Conservation (phyloP, 2,329 filamentous ascomycete genomes). For the Beauveria bassiana region DNA sequence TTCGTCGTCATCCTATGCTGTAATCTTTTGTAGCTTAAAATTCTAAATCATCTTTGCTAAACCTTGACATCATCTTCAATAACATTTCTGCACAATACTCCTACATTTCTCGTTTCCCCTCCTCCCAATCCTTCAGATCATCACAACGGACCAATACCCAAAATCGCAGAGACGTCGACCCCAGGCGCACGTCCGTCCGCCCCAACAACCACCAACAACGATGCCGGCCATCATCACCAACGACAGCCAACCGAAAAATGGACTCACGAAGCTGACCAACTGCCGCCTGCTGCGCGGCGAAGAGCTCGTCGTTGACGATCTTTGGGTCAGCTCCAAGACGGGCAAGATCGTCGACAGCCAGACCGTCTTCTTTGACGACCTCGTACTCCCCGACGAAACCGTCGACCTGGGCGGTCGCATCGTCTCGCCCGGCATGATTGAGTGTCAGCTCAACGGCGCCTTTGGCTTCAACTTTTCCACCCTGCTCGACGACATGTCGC, state of each 20-base stretch:
- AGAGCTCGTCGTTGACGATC: slow-evolving; percentile 62
- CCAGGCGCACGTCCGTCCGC: not conserved
- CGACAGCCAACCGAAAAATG: slow-evolving; percentile 29
- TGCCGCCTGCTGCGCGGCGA: slow-evolving; percentile 67
- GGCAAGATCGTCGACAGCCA: slow-evolving; percentile 75
- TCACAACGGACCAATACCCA: not conserved
- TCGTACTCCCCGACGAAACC: slow-evolving; percentile 61
- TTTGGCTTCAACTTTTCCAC: slow-evolving; percentile 90
- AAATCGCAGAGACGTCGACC: too few species aligned
- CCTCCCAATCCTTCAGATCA: not conserved
- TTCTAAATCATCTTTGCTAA: not conserved
- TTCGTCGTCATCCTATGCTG: not conserved
- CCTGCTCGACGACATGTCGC: slow-evolving; percentile 57
- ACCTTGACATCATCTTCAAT: not conserved
- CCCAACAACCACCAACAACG: slow-evolving; percentile 17
- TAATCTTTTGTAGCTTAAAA: not conserved
- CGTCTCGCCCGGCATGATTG: slow-evolving; percentile 77
- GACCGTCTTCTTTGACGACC: slow-evolving; percentile 59
- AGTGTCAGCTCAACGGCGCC: slow-evolving; percentile 85
- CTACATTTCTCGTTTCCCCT: not conserved
- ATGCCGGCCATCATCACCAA: slow-evolving; percentile 43
- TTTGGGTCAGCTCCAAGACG: slow-evolving; percentile 79
- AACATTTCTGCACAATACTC: not conserved
- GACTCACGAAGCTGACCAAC: slow-evolving; percentile 83
- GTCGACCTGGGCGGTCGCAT: slow-evolving; percentile 79